Evolutionary conservation across 352 stramenopile species (phyloP).

Genomic region (Aphanomyces stellatus): DNA sequence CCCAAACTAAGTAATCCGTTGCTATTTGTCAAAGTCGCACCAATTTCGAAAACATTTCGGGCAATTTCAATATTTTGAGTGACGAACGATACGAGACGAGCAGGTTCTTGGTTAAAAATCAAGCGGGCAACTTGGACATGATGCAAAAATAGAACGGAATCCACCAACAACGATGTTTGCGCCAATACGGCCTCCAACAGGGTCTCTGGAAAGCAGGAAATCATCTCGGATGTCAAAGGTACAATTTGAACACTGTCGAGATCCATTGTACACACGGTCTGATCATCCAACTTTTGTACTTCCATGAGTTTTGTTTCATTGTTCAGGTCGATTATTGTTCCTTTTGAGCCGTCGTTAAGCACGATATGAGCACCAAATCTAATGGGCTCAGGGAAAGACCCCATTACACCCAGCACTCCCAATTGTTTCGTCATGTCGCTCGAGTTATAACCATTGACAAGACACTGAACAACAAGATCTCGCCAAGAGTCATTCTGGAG

Average conservation of each 20-base stretch:
- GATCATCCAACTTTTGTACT: background rate
- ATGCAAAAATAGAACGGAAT: background rate
- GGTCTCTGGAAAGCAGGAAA: background rate
- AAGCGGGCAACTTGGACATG: conserved; percentile 8
- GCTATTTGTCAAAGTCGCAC: background rate
- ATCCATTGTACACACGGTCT: background rate
- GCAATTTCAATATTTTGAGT: background rate
- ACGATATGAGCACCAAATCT: background rate
- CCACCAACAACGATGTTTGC: background rate
- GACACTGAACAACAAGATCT: background rate
- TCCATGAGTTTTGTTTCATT: background rate
- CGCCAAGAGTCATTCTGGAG: background rate
- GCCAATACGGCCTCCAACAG: background rate
- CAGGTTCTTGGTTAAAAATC: conserved; percentile 1
- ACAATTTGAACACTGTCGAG: background rate
- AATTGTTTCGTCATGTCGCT: background rate
- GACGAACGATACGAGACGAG: background rate
- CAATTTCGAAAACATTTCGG: conserved; percentile 9
- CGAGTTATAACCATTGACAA: background rate
- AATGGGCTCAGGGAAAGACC: conserved; percentile 8
- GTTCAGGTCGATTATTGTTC: background rate
- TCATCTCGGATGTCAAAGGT: background rate
- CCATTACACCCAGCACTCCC: conserved; percentile 11
- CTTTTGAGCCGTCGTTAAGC: background rate
- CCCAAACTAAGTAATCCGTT: conserved; percentile 2